phyloP scores from a whole-genome alignment of 352 stramenopile species.

The Globisporangium cederbergense region DNA sequence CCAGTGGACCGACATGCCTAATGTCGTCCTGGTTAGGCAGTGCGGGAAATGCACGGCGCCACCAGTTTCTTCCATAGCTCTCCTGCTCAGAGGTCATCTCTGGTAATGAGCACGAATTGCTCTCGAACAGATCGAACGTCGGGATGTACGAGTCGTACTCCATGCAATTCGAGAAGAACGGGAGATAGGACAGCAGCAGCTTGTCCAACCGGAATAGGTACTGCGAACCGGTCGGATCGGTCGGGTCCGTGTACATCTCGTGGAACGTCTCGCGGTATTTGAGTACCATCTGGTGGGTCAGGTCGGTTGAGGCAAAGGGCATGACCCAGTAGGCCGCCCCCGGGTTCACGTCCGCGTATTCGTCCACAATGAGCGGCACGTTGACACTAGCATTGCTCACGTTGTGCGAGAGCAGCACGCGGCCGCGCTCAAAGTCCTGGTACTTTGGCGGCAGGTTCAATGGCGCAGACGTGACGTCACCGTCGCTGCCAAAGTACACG shows the following conservation, averaged over 20 bases:
- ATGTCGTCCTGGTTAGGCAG: slow-evolving; percentile 96
- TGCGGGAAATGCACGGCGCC: slow-evolving; percentile 65
- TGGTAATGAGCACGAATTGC: slow-evolving; percentile 88
- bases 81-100: slow-evolving; percentile 67
- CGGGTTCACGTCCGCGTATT: slow-evolving; percentile 47
- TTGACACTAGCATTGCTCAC: slow-evolving; percentile 65
- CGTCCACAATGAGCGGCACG: slow-evolving; percentile 78
- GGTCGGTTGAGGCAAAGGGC: slow-evolving; percentile 58
- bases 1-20: slow-evolving; percentile 79
- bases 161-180: slow-evolving; percentile 95
- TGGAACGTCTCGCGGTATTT: slow-evolving; percentile 97
- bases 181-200: slow-evolving; percentile 92
- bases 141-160: slow-evolving; percentile 96
- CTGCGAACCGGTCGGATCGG: slow-evolving; percentile 34
- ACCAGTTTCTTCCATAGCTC: slow-evolving; percentile 64
- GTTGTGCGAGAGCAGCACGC: slow-evolving; percentile 93
- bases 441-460: slow-evolving; percentile 96
- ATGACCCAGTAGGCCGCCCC: slow-evolving; percentile 67
- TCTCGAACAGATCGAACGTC: slow-evolving; percentile 92
- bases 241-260: slow-evolving; percentile 73
- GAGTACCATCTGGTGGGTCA: slow-evolving; percentile 85
- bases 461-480: slow-evolving; percentile 69
- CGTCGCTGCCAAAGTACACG: slow-evolving; percentile 67
- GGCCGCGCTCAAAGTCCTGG: slow-evolving; percentile 88
- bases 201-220: slow-evolving; percentile 79